Conservation (phyloP, 805 yeast species). For the Candida xyloterini region DNA sequence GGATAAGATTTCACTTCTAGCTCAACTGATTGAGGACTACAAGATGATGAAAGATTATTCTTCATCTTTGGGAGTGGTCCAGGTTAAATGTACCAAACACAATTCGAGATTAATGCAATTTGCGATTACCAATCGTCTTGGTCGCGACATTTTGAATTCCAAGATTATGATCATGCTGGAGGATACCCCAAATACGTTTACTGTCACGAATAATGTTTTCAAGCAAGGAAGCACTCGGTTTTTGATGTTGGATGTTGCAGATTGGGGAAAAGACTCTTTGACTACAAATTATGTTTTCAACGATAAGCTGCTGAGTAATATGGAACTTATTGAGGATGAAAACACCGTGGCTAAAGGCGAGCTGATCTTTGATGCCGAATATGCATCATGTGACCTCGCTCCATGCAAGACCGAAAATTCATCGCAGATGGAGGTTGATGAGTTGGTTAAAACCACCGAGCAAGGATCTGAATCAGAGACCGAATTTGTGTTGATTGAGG, state of each 20-base stretch:
- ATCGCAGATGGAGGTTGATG: slow-evolving; percentile 2
- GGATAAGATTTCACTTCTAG: slow-evolving; percentile 13
- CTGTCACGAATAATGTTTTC: slow-evolving; percentile 15
- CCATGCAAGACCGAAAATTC: background rate
- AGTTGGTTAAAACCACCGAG: background rate
- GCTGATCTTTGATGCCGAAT: background rate
- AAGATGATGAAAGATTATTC: slow-evolving; percentile 5
- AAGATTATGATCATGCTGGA: slow-evolving; percentile 7
- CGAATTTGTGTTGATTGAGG: slow-evolving; percentile 4
- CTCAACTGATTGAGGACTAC: slow-evolving; percentile 16
- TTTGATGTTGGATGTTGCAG: slow-evolving; percentile 12
- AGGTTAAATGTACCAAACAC: slow-evolving; percentile 4
- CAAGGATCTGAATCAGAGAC: background rate
- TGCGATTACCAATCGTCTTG: slow-evolving; percentile 8
- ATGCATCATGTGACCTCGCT: background rate
- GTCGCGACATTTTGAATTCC: slow-evolving; percentile 11
- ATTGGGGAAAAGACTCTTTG: slow-evolving; percentile 1
- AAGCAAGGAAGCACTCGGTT: slow-evolving; percentile 10
- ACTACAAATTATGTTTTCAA: slow-evolving; percentile 1
- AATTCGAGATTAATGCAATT: slow-evolving; percentile 6
- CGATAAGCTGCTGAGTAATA: background rate
- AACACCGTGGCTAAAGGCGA: background rate
- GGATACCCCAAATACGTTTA: slow-evolving; percentile 1
- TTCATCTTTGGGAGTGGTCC: background rate
- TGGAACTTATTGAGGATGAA: background rate